Evolutionary conservation across 2,329 filamentous ascomycete genomes (phyloP).

Genomic region (Leptographium radiaticola): DNA sequence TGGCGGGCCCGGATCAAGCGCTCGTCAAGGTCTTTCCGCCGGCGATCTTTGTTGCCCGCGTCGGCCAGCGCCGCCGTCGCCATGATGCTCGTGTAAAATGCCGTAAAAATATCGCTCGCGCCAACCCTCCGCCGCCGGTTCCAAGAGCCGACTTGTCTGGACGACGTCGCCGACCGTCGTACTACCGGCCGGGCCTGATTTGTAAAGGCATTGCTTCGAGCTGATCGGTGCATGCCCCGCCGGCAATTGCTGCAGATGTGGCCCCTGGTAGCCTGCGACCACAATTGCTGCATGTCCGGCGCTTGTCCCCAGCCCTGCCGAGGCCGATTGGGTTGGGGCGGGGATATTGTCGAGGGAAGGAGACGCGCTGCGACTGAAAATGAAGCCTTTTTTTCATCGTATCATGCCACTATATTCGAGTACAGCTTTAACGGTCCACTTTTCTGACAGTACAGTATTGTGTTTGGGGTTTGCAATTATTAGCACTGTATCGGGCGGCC

Average conservation of each 20-base stretch:
- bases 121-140: constrained; percentile 35
- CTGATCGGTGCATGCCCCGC: constrained; percentile 33
- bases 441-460: not conserved
- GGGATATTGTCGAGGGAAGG: not conserved
- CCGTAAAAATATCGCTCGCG: constrained; percentile 45
- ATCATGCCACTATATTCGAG: constrained; percentile 8
- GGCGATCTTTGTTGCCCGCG: constrained; percentile 41
- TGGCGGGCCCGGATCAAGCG: constrained; percentile 41
- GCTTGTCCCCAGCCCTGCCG: constrained; percentile 16
- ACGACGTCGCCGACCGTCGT: constrained; percentile 33
- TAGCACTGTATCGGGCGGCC: not conserved
- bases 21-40: constrained; percentile 46
- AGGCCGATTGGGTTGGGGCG: not conserved
- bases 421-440: not conserved
- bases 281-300: constrained; percentile 51
- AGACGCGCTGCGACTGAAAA: not conserved
- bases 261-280: constrained; percentile 53
- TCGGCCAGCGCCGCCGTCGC: constrained; percentile 53
- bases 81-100: constrained; percentile 55
- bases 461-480: too few relatives aligned
- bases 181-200: constrained; percentile 21
- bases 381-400: not conserved
- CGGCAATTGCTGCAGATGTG: constrained; percentile 53
- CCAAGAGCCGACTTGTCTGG: constrained; percentile 8
- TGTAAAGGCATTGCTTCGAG: not conserved